Evolutionary conservation across 2,329 filamentous ascomycete species (phyloP).

Genomic region (Neonectria hederae): DNA sequence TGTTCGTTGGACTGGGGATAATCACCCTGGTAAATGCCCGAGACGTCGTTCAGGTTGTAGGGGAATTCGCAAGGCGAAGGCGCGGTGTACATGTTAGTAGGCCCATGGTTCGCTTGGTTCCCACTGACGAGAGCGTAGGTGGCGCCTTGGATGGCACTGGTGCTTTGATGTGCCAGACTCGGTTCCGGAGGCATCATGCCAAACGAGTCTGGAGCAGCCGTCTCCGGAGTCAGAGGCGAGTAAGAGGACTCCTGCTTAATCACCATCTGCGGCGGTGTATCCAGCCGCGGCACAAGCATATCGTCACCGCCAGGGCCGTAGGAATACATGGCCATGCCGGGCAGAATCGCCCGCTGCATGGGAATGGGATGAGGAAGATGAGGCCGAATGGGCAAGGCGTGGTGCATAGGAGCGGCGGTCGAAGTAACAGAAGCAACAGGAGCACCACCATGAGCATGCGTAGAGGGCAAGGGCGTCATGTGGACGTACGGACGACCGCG

Average conservation of each 20-base stretch:
- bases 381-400: not conserved
- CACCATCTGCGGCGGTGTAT: conserved; percentile 32
- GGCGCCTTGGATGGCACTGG: conserved; percentile 14
- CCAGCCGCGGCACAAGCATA: conserved; percentile 35
- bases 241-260: conserved; percentile 32
- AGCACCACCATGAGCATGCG: conserved; percentile 17
- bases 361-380: not conserved
- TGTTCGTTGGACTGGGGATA: conserved; percentile 6
- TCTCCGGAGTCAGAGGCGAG: conserved; percentile 37
- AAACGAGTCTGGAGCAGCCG: conserved; percentile 26
- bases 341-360: conserved; percentile 32
- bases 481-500: conserved; percentile 38
- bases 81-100: conserved; percentile 27
- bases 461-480: conserved; percentile 33
- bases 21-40: conserved; percentile 38
- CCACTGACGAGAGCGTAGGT: conserved; percentile 33
- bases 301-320: conserved; percentile 35
- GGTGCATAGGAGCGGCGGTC: not conserved
- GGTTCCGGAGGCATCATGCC: conserved; percentile 35
- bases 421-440: not conserved
- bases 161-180: conserved; percentile 25
- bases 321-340: conserved; percentile 35
- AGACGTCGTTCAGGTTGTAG: conserved; percentile 40
- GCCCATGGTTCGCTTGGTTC: conserved; percentile 26
- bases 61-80: conserved; percentile 38